phyloP scores from a whole-genome alignment of 1,284 basidiomycete species.

The Cryptococcus neoformans region DNA sequence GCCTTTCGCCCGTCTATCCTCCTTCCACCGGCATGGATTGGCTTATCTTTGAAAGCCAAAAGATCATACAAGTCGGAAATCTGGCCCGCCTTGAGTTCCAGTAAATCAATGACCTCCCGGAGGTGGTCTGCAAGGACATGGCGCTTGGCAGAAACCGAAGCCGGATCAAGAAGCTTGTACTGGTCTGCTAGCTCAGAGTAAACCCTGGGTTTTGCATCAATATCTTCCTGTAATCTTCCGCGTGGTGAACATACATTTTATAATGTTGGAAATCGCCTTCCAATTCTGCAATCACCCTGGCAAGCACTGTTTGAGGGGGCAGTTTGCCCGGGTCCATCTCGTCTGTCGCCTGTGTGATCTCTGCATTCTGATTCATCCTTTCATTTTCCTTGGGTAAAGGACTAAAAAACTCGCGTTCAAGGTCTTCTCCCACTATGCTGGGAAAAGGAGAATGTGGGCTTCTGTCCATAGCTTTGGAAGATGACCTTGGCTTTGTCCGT shows the following conservation, averaged over 20 bases:
- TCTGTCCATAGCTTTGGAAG: slow-evolving; percentile 3
- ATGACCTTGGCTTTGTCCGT: slow-evolving; percentile 3
- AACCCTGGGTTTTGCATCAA: slow-evolving; percentile 56
- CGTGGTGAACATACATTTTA: slow-evolving; percentile 62
- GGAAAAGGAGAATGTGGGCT: slow-evolving; percentile 65
- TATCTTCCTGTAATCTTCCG: not conserved
- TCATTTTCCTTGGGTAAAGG: not conserved
- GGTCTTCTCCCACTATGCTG: slow-evolving; percentile 66
- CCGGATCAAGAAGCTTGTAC: slow-evolving; percentile 80
- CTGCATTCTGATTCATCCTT: not conserved
- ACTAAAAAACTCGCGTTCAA: slow-evolving; percentile 68
- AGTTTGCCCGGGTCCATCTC: slow-evolving; percentile 38
- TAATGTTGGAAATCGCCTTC: slow-evolving; percentile 90
- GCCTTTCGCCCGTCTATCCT: slow-evolving; percentile 6
- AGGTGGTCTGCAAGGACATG: slow-evolving; percentile 79
- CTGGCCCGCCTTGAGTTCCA: slow-evolving; percentile 88
- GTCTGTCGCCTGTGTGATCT: not conserved
- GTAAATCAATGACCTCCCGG: slow-evolving; percentile 79
- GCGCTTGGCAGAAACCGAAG: slow-evolving; percentile 70
- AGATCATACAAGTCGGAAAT: slow-evolving; percentile 79
- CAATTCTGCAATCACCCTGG: slow-evolving; percentile 72
- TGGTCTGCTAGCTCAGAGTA: slow-evolving; percentile 84
- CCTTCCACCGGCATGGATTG: not conserved
- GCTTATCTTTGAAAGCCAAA: not conserved
- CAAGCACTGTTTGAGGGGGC: slow-evolving; percentile 75